Conservation (phyloP, 805 yeast genomes). For the Wickerhamomyces alni region DNA sequence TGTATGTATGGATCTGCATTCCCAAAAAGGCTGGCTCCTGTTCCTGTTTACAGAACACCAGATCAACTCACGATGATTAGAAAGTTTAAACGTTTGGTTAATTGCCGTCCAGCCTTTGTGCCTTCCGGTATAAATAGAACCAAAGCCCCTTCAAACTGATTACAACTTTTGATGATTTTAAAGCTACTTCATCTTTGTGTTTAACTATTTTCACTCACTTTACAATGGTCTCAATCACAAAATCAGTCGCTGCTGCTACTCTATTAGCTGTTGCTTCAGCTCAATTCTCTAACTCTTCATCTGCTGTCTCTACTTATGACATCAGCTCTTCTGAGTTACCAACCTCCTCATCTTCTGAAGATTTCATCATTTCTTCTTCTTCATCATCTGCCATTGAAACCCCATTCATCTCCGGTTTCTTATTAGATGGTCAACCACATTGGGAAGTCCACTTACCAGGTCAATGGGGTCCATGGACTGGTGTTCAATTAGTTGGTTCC, state of each 20-base stretch:
- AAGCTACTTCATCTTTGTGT: background rate
- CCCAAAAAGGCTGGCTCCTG: background rate
- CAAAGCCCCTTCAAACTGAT: too few relatives aligned
- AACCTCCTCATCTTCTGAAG: constrained; percentile 13
- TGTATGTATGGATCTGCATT: background rate
- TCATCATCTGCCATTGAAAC: constrained; percentile 9
- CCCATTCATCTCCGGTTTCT: constrained; percentile 22
- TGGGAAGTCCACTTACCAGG: constrained; percentile 21
- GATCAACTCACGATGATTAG: too few relatives aligned
- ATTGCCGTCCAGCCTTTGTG: too few relatives aligned
- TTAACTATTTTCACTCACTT: background rate
- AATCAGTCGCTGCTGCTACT: constrained; percentile 6
- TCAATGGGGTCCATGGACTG: constrained; percentile 16
- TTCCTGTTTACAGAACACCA: too few relatives aligned
- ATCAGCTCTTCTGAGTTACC: constrained; percentile 1
- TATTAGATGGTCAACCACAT: constrained; percentile 21
- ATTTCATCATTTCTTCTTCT: constrained; percentile 5
- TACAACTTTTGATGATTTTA: too few relatives aligned
- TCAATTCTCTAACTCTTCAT: constrained; percentile 8
- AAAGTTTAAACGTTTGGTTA: background rate
- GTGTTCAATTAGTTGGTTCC: constrained; percentile 15
- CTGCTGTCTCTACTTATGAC: background rate
- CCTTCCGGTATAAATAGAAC: too few relatives aligned
- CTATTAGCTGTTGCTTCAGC: constrained; percentile 11
- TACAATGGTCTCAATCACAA: constrained; percentile 12